Evolutionary conservation across 371 early-diverging fungal species (phyloP), one percentile per base, ranked within the genome.

Genomic region (Mortierella sp.): DNA sequence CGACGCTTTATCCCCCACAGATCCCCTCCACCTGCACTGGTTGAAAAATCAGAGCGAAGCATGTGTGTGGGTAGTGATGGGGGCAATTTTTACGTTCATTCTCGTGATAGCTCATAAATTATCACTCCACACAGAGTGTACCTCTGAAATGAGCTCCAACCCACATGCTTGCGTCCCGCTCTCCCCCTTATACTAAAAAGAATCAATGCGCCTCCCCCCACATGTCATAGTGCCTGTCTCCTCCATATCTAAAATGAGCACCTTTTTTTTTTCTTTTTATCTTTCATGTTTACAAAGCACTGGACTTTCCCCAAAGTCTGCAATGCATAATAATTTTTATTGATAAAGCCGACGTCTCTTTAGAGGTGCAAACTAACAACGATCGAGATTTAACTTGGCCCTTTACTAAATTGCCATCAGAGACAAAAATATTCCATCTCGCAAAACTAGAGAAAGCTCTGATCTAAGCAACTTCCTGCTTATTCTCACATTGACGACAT

Each of bases 181-280:
- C 47, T 5, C 38, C 40, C 40, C 8, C 21, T 21, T 19, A 2
- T 7, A 21, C 21, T 4, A 21, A 52, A 22, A 36, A 40, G 45
- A 61, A 43, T 61, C 62, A 61, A 61, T 61, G 62, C 62, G 62
- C 45, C 33, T 15, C 48, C 32, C 68, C 41, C 69, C 69, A 68
- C 69, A 68, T 68, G 69, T 68, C 69, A 59, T 59, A 22, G 59
- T 41, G 19, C 47, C 40, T 24, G 58, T 45, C 47, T 43, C 10
- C 60, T 11, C 41, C 6, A 55, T 55, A 24, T 55, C 15, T 9
- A 15, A n/a, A 19, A 21, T 55, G 22, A 24, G 28, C 28, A 55
- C 55, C 2, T 52, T 52, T 16, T 22, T 15, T 16, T 52, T n/a
- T 52, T 52, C n/a, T 16, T 22, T 16, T 16, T 52, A n/a, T 52